These are phyloP conservation scores for Sugiyamaella sp. DNA, from an alignment of 1,139 yeast genomes.

Conservation along the genomic window DNA sequence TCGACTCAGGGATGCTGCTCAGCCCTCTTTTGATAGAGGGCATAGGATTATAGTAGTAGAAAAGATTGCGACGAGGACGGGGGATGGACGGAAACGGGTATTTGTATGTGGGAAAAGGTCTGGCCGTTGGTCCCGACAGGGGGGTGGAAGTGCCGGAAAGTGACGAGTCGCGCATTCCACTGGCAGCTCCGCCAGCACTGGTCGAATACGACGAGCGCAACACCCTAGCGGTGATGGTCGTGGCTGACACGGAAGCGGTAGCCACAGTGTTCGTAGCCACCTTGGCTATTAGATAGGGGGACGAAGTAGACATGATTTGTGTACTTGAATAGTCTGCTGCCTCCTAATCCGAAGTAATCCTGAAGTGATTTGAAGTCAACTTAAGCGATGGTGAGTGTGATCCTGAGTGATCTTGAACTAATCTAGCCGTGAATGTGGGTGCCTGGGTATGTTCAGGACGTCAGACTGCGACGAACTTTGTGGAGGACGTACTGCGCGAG, in stretches of 20 bases:
- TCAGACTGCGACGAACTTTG: too few relatives aligned
- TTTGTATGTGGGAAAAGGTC: constrained; percentile 21
- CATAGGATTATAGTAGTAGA: constrained; percentile 53
- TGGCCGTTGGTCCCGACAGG: constrained; percentile 2
- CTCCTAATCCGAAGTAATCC: too few relatives aligned
- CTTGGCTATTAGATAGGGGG: constrained; percentile 12
- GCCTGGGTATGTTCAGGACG: too few relatives aligned
- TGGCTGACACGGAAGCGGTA: constrained; percentile 19
- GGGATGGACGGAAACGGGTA: constrained; percentile 64
- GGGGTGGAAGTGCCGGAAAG: constrained; percentile 6
- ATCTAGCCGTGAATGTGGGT: too few relatives aligned
- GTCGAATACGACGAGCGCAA: constrained; percentile 5
- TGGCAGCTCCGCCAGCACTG: constrained; percentile 2
- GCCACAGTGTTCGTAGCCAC: constrained; percentile 19
- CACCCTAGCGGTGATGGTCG: constrained; percentile 19
- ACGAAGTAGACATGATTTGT: neutral
- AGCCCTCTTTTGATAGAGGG: constrained; percentile 37
- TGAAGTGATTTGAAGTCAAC: too few relatives aligned
- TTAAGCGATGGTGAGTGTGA: too few relatives aligned
- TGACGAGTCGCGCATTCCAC: constrained; percentile 11
- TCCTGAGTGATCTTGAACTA: too few relatives aligned
- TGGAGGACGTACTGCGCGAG: too few relatives aligned
- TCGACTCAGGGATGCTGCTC: constrained; percentile 27
- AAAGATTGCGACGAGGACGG: constrained; percentile 61
- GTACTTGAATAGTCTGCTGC: too few relatives aligned